Evolutionary conservation across 495 filamentous ascomycete species (phyloP).

Genomic region (Aspergillus diversus): DNA sequence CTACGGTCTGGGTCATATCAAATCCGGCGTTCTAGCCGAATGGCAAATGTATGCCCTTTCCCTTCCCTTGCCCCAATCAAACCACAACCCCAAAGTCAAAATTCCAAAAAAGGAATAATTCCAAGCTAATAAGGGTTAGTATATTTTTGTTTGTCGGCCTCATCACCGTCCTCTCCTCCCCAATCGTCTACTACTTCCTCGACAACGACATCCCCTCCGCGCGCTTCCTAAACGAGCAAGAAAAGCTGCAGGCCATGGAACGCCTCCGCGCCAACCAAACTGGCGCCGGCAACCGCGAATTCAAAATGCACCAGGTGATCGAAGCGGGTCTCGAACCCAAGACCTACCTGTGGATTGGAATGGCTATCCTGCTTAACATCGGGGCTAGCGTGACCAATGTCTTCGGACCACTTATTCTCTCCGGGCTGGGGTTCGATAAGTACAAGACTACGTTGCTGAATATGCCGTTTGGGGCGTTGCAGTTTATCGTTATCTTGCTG

Average conservation of each 20-base stretch:
- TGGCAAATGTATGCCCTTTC: slow-evolving; percentile 61
- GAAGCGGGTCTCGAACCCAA: slow-evolving; percentile 54
- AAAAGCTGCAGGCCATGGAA: slow-evolving; percentile 62
- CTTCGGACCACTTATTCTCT: slow-evolving; percentile 65
- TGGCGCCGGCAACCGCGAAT: slow-evolving; percentile 52
- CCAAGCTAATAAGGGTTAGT: slow-evolving; percentile 23
- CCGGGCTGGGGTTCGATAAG: slow-evolving; percentile 61
- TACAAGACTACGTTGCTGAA: slow-evolving; percentile 55
- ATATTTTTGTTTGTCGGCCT: slow-evolving; percentile 53
- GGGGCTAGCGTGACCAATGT: slow-evolving; percentile 62
- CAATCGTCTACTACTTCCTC: slow-evolving; percentile 47
- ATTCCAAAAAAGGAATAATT: no score
- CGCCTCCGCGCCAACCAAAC: slow-evolving; percentile 67
- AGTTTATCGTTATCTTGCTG: slow-evolving; percentile 47
- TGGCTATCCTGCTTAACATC: slow-evolving; percentile 63
- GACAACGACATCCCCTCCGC: slow-evolving; percentile 56
- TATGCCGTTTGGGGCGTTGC: slow-evolving; percentile 54
- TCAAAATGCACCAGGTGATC: slow-evolving; percentile 48
- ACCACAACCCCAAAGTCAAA: no score
- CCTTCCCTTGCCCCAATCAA: no score
- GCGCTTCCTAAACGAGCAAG: slow-evolving; percentile 61
- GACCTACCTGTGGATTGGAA: slow-evolving; percentile 52
- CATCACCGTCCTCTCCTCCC: slow-evolving; percentile 49
- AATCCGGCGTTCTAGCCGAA: slow-evolving; percentile 50
- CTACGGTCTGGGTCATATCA: slow-evolving; percentile 59